A percentile compares a stretch with the other conserved stretches of the same genome.
These are phyloP conservation scores for Scutellaria baicalensis DNA, from an alignment of 257 asterid species.

Conservation along the genomic window DNA sequence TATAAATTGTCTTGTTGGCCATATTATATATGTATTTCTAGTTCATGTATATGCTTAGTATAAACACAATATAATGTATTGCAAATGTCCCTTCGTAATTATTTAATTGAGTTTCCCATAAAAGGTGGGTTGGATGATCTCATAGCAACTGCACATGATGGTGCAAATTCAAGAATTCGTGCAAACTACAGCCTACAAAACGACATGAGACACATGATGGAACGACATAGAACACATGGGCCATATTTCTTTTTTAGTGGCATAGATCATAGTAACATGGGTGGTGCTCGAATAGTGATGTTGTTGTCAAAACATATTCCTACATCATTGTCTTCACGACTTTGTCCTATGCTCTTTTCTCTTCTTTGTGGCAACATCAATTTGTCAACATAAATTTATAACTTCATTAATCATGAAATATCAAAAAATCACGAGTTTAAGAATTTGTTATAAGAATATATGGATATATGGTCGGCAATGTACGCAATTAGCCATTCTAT, in stretches of 20 bases:
- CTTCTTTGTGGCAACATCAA: neutral
- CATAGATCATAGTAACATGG: constrained; percentile 20
- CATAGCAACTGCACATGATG: constrained; percentile 19
- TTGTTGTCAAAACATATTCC: neutral
- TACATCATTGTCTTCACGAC: constrained; percentile 3
- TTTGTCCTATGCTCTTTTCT: neutral
- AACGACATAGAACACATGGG: constrained; percentile 22
- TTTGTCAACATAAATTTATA: too few species aligned
- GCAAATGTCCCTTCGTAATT: neutral
- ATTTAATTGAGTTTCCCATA: neutral
- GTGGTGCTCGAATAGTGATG: neutral
- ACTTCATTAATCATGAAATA: too few species aligned
- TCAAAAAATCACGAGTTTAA: too few species aligned
- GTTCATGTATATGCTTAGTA: too few species aligned
- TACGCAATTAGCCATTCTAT: too few species aligned
- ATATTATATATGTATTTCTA: too few species aligned
- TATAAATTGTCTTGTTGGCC: too few species aligned
- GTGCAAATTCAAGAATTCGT: neutral
- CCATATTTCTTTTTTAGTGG: neutral
- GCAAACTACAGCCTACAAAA: constrained; percentile 9
- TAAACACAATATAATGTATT: too few species aligned
- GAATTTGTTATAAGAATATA: too few species aligned
- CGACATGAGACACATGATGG: constrained; percentile 25
- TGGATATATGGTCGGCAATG: too few species aligned
- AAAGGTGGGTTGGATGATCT: neutral